phyloP scores from a whole-genome alignment of 805 yeast genomes.

The Kodamaea jinghongensis region DNA sequence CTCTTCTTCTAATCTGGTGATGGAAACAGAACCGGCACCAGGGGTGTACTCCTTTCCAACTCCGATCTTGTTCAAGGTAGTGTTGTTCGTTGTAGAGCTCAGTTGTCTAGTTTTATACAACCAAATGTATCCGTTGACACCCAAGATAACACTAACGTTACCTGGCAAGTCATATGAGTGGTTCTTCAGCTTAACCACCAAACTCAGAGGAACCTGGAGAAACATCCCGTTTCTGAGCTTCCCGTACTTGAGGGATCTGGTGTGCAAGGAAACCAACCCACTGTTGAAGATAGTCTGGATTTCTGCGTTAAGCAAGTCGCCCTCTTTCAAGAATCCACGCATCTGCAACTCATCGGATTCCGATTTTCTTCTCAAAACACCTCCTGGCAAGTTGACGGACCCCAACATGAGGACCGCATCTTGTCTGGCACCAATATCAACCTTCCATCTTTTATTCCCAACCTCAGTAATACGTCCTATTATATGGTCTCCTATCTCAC shows the following conservation, averaged over 20 bases:
- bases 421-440: constrained; percentile 92
- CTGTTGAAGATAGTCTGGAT: constrained; percentile 86
- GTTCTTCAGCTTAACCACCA: constrained; percentile 80
- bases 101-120: constrained; percentile 59
- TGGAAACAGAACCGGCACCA: constrained; percentile 61
- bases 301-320: constrained; percentile 93
- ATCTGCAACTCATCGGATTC: constrained; percentile 95
- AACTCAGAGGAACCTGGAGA: constrained; percentile 73
- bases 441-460: constrained; percentile 93
- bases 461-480: constrained; percentile 94
- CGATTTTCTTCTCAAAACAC: constrained; percentile 87
- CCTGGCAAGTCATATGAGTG: constrained; percentile 92
- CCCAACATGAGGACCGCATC: constrained; percentile 92
- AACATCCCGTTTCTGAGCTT: constrained; percentile 90
- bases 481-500: constrained; percentile 95
- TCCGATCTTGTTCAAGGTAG: constrained; percentile 32
- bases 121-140: constrained; percentile 96
- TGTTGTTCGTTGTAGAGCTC: constrained; percentile 17
- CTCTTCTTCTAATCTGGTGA: constrained; percentile 87
- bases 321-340: constrained; percentile 92
- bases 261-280: constrained; percentile 91
- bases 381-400: constrained; percentile 96
- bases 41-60: constrained; percentile 48
- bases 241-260: constrained; percentile 93
- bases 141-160: constrained; percentile 84